Evolutionary conservation across 148 eudicot species (phyloP).

Genomic region (Cornus florida): DNA sequence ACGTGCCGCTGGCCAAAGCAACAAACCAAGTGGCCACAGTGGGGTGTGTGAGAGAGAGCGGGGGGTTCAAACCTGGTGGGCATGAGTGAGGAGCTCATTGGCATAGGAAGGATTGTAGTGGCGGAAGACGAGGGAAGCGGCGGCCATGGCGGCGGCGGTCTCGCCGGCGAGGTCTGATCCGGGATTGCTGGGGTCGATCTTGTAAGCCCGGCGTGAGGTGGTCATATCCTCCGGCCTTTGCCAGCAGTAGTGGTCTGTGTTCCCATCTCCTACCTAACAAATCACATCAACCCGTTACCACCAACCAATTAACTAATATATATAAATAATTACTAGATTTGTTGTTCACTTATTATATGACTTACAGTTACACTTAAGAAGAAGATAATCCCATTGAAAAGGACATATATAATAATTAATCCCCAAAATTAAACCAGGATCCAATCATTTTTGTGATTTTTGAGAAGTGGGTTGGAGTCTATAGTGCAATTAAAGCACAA

Average conservation of each 20-base stretch:
- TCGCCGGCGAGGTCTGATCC: constrained; percentile 97
- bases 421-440: not conserved
- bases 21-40: no score
- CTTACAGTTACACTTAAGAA: not conserved
- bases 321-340: not conserved
- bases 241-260: constrained; percentile 97
- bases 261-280: constrained; percentile 90
- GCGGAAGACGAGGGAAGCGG: constrained; percentile 76
- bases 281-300: not conserved
- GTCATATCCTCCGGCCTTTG: constrained; percentile 99
- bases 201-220: constrained; percentile 78
- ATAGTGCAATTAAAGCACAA: not conserved
- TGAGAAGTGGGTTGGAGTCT: no score
- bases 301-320: not conserved
- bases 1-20: not conserved
- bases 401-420: constrained; percentile 2
- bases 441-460: no score
- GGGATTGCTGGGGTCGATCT: constrained; percentile 71
- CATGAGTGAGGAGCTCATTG: constrained; percentile 68
- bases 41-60: not conserved
- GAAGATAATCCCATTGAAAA: constrained; percentile 6
- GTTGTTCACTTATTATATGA: not conserved
- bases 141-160: constrained; percentile 96
- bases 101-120: constrained; percentile 64
- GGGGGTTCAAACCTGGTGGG: constrained; percentile 59